A percentile compares a stretch with the other conserved stretches of the same genome.
Conservation (phyloP, 1,139 yeast species). For the Taiozyma sp. region DNA sequence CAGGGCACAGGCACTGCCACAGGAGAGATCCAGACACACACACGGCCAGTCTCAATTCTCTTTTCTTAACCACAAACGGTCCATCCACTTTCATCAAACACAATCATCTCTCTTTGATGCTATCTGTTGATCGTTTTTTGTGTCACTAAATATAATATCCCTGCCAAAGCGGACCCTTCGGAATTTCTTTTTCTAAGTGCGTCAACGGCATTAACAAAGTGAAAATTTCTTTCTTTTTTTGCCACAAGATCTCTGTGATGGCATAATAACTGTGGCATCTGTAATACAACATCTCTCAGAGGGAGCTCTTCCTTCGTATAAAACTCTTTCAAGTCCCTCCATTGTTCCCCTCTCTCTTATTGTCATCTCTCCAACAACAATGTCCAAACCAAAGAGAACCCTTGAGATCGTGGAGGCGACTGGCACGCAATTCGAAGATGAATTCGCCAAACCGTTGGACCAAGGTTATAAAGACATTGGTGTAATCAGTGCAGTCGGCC, state of each 20-base stretch:
- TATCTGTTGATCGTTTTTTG: neutral
- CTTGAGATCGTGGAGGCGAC: neutral
- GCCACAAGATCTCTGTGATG: neutral
- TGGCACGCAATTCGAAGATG: neutral
- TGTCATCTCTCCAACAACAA: neutral
- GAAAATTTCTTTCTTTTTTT: neutral
- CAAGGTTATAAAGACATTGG: slow-evolving; percentile 25
- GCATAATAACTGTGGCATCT: neutral
- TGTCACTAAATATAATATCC: neutral
- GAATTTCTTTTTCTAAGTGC: neutral
- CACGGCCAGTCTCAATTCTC: too few species aligned
- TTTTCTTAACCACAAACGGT: too few species aligned
- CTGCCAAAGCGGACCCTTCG: too few species aligned
- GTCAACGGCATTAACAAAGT: neutral
- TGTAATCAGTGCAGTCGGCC: slow-evolving; percentile 23
- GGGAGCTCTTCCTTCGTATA: neutral
- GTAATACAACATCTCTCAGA: neutral
- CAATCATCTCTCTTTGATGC: too few species aligned
- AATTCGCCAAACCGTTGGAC: slow-evolving; percentile 18
- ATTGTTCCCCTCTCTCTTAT: too few species aligned
- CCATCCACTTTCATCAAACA: too few species aligned
- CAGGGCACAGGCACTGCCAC: too few species aligned
- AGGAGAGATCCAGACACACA: too few species aligned
- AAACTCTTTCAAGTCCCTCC: neutral
- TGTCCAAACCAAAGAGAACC: neutral